Conservation (phyloP, 2,329 filamentous ascomycete genomes). For the Penicillium sp. region DNA sequence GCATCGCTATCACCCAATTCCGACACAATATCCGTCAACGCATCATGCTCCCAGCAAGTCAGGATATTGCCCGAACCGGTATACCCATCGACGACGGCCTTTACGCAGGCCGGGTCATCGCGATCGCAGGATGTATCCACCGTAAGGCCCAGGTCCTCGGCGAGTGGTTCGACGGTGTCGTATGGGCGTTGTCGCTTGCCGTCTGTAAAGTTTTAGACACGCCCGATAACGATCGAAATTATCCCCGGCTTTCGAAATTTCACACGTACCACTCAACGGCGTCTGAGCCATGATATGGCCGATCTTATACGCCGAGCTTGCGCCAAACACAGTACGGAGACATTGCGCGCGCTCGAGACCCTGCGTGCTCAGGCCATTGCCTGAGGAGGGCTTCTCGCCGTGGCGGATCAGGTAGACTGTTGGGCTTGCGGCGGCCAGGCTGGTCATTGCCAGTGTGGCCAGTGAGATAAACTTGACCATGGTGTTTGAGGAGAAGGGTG, state of each 20-base stretch:
- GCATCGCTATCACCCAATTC: conserved; percentile 55
- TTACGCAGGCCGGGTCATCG: conserved; percentile 59
- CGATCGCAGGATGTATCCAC: conserved; percentile 60
- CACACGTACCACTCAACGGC: conserved; percentile 47
- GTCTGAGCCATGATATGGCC: conserved; percentile 61
- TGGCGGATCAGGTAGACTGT: conserved; percentile 66
- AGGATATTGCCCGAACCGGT: conserved; percentile 58
- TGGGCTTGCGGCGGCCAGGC: conserved; percentile 34
- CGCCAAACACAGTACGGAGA: conserved; percentile 59
- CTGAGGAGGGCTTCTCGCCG: conserved; percentile 60
- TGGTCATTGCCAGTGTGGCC: conserved; percentile 14
- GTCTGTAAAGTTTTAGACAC: conserved; percentile 31
- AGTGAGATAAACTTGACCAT: conserved; percentile 10
- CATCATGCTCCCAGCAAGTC: conserved; percentile 64
- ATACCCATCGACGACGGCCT: conserved; percentile 52
- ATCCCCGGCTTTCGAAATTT: not conserved
- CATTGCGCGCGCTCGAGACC: conserved; percentile 63
- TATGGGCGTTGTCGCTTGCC: conserved; percentile 57
- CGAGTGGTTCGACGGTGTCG: conserved; percentile 60
- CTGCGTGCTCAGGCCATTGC: conserved; percentile 53
- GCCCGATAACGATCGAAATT: not conserved
- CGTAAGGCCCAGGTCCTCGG: conserved; percentile 56
- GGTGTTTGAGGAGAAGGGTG: not conserved
- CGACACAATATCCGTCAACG: conserved; percentile 55
- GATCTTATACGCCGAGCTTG: conserved; percentile 56